Base-by-base conservation (phyloP, 2,329 filamentous ascomycete genomes). In the Ascochyta lentis region DNA sequence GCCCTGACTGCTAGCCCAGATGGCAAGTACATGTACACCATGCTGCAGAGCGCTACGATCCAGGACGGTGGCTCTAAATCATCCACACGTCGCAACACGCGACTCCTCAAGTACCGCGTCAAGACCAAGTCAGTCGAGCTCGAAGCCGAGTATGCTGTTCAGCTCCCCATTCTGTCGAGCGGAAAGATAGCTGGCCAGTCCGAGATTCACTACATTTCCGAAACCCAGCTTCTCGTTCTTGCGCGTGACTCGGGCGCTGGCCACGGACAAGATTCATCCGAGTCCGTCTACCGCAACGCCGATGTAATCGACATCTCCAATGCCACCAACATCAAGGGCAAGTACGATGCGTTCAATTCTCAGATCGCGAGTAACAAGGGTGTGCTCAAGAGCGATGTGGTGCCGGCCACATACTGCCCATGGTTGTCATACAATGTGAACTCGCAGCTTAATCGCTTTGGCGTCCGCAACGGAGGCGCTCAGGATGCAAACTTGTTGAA, bases 341-440 rank as follows among this genome's bases (percentile, higher is more conserved):
- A 54, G 19, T 63, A 70, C 12, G 77, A 79, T 52, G 73, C 65
- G 6, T 61, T 68, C n/a, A 68, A 67, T 13, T 79, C 77, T 19
- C 74, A 79, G 4, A 78, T 84, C 46, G 80, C 81, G 2, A 77
- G 79, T 9, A 66, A 71, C 2, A 79, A 78, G 4, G 88, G 88
- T 4, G 74, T 78, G 4, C 75, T 91, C 8, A 78, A 85, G 12
- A 47, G 71, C 0, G 80, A 74, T 12, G 83, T 90, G 60, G 82
- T 75, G 2, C 79, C 86, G 0, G 87, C 86, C 0, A 77, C 77
- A 27, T 88, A 89, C 66, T 91, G 88, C 69, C 69, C 81, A 0
- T 91, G 87, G 76, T 67, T 91, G 29, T 85, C 90, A 65, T 88
- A 84, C 71, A 92, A 91, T 69, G 78, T 87, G 56, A 87, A 89